Conservation (phyloP, 2,329 filamentous ascomycete species). For the Xylaria sp. region DNA sequence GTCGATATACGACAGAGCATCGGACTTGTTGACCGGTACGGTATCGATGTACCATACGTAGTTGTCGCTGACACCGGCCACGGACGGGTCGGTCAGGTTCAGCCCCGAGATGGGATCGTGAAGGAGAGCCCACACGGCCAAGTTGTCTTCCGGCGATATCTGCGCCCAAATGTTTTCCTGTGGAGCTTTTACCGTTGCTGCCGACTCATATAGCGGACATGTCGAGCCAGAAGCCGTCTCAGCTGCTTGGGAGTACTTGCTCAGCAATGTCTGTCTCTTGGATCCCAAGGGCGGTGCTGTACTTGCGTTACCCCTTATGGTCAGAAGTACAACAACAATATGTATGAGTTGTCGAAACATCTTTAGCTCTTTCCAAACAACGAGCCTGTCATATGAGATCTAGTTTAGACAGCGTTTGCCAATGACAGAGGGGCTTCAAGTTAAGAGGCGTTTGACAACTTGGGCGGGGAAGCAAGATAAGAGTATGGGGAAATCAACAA, state of each 20-base stretch:
- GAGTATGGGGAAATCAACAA: not conserved
- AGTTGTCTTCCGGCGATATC: slow-evolving; percentile 46
- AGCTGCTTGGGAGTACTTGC: slow-evolving; percentile 4
- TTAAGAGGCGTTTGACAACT: not conserved
- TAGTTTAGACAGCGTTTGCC: not conserved
- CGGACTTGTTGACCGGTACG: slow-evolving; percentile 51
- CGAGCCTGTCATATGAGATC: not conserved
- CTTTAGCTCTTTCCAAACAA: not conserved
- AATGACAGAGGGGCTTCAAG: not conserved
- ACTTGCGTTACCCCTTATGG: not conserved
- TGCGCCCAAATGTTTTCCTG: slow-evolving; percentile 46
- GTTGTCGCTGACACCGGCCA: slow-evolving; percentile 47
- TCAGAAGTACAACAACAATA: slow-evolving; percentile 1
- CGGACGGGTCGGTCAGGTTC: slow-evolving; percentile 46
- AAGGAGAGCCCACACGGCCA: slow-evolving; percentile 47
- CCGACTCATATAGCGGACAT: slow-evolving; percentile 22
- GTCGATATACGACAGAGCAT: slow-evolving; percentile 48
- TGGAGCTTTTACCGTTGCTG: slow-evolving; percentile 38
- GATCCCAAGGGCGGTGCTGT: slow-evolving; percentile 10
- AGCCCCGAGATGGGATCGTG: slow-evolving; percentile 44
- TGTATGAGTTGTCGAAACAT: slow-evolving; percentile 1
- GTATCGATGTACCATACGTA: slow-evolving; percentile 51
- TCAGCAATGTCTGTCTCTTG: slow-evolving; percentile 10
- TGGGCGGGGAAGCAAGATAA: not conserved
- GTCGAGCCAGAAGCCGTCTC: slow-evolving; percentile 8